Conservation (phyloP, 2,329 filamentous ascomycete genomes). For the Blastomyces gilchristii region DNA sequence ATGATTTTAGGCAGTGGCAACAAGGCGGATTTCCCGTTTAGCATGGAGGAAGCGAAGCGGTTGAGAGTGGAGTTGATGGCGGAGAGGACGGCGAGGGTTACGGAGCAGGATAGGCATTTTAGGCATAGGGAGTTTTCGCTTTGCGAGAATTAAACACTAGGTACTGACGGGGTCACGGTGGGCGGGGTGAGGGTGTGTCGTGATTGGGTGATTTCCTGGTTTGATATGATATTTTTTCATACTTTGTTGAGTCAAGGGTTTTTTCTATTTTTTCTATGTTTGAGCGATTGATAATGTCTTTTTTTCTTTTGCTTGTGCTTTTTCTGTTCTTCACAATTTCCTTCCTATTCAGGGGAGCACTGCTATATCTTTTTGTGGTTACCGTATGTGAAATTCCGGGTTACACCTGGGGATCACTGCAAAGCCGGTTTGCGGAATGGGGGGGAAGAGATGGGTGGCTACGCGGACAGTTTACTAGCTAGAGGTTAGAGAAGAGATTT, state of each 20-base stretch:
- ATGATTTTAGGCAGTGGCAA: background rate
- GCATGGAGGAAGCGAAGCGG: conserved; percentile 7
- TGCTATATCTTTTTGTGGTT: too few species aligned
- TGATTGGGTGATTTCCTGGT: background rate
- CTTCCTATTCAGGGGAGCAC: too few species aligned
- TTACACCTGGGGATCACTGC: too few species aligned
- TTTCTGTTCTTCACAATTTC: too few species aligned
- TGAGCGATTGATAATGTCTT: background rate
- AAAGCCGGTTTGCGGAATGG: too few species aligned
- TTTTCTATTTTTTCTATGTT: background rate
- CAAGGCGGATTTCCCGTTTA: background rate
- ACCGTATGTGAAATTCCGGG: too few species aligned
- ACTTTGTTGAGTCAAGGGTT: too few species aligned
- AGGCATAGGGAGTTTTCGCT: background rate
- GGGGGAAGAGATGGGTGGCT: too few species aligned
- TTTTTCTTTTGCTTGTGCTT: background rate
- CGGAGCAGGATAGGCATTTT: conserved; percentile 1
- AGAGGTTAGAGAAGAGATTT: too few species aligned
- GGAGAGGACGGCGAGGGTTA: background rate
- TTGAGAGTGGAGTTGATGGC: conserved; percentile 4
- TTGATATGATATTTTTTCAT: background rate
- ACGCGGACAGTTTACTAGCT: too few species aligned
- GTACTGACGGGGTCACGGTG: too few species aligned
- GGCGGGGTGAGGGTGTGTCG: too few species aligned
- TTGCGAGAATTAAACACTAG: background rate